Base-by-base conservation (phyloP, 139 green algal species). In the Asterochloris erici region DNA sequence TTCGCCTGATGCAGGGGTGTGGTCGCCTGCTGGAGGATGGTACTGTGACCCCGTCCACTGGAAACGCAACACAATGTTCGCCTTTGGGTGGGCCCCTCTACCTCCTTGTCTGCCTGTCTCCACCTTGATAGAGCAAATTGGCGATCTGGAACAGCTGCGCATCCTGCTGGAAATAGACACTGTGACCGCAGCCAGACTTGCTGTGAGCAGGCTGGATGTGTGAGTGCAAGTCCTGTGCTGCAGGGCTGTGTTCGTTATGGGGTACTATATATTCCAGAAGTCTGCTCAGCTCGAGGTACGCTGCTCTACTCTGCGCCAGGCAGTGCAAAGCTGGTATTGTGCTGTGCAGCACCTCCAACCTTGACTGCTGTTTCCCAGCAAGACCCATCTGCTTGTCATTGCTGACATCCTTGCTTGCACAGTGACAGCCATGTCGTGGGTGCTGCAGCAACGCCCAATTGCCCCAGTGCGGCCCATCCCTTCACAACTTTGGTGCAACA, bases 11-110 rank as follows among this genome's bases (percentile, higher is more conserved):
- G 28, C 82, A 90, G 85, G 88, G 69, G 84, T 90, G 9, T 91
- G 86, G 88, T 88, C 81, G 24, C 88, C 86, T 27, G 86, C 88
- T 15, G 85, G 87, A 27, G 88, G 88, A n/a, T 91, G 88, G 88
- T 88, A 83, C 74, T 85, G 82, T 69, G 88, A 91, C 68, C 88
- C 88, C 12, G 88, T 88, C 54, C 73, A 86, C 54, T 91, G 88
- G 88, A 82, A 83, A 47, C 79, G 77, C 1, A 91, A 91, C 70
- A 91, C 88, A 64, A 83, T 68, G 47, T 9, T 88, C 26, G 84
- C 84, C 14, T 85, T 89, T 61, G 82, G 73, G 84, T 88, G 61
- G 29, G 62, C 47, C n/a, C 12, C 62, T 12, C 4, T 26, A 17
- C 47, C 15, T 71, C 6, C 66, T 71, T 71, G 17, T 21, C 21